Evolutionary conservation across 176 grass and related monocot species (phyloP), one percentile per base, ranked within the genome.

Genomic region (Triticum timopheevii): DNA sequence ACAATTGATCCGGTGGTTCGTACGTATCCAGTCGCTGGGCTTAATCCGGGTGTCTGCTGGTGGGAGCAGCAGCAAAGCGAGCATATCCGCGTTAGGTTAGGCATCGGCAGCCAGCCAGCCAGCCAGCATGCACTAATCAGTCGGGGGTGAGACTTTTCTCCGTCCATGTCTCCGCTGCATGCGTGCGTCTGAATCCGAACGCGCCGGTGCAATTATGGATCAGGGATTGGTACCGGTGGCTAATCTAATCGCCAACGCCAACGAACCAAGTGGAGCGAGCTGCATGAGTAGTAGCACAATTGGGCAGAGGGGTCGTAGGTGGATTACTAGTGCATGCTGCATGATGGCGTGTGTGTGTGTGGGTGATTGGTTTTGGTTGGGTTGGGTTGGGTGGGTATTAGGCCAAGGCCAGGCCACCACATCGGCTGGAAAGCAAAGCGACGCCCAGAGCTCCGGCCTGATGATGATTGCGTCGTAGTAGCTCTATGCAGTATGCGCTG

Each of bases 21-120:
- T 54, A 64, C 4, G 76, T 67, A 34, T 83, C 47, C 42, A 1
- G 5, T 66, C 15, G 13, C 42, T 19, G 0, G 13, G 63, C 73
- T 50, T 82, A 77, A 81, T 81, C 86, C 71, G 78, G 73, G 24
- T 79, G 74, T 76, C 78, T 64, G 77, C 68, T 88, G 90, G 86
- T 85, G 82, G 58, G 81, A 74, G 81, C 89, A 65, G 13, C 89
- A 65, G 1, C 17, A 17, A 56, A 56, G 52, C 52, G 1, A 82
- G 25, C 64, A 47, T 16, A 76, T 76, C 86, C 34, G 78, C 64
- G 86, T 88, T 85, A 88, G 81, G 82, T 85, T 74, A 72, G 69
- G 59, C 84, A 31, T 65, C 45, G 12, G 44, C 44, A 13, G 44
- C 42, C 42, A 0, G 42, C 44, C 25, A 27, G 25, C 25, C 44